Evolutionary conservation across 2,329 filamentous ascomycete species (phyloP).

Genomic region (Lasiodiplodia theobromae): DNA sequence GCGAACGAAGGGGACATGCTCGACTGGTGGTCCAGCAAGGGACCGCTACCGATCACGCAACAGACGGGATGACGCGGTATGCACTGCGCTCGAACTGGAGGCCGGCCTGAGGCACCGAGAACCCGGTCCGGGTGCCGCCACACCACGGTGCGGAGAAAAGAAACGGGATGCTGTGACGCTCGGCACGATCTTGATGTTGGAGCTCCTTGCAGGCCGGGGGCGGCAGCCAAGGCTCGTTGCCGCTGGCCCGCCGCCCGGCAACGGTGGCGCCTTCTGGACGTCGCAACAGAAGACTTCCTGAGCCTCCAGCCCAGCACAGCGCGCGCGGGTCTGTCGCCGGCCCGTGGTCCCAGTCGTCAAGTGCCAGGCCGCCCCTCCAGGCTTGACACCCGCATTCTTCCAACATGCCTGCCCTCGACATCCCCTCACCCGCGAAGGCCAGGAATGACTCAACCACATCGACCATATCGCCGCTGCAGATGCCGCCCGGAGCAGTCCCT

Average conservation of each 20-base stretch:
- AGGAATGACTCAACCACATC: conserved; percentile 30
- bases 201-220: conserved; percentile 16
- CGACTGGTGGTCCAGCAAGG: conserved; percentile 1
- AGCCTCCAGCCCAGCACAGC: not conserved
- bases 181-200: conserved; percentile 14
- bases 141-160: conserved; percentile 20
- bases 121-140: conserved; percentile 16
- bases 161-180: conserved; percentile 5
- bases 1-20: not conserved
- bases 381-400: conserved; percentile 25
- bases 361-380: not conserved
- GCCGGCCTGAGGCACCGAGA: not conserved
- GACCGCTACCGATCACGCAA: conserved; percentile 6
- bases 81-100: conserved; percentile 17
- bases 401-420: conserved; percentile 47
- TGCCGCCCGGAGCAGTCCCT: conserved; percentile 10
- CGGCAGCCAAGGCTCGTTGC: not conserved
- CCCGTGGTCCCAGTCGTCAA: conserved; percentile 23
- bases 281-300: not conserved
- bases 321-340: conserved; percentile 22
- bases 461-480: conserved; percentile 27
- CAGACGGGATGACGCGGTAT: conserved; percentile 2
- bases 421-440: conserved; percentile 36
- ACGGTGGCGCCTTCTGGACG: conserved; percentile 4
- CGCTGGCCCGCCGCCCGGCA: conserved; percentile 5